phyloP scores from a whole-genome alignment of 108 stramenopile species.

The Chaetoceros muelleri region DNA sequence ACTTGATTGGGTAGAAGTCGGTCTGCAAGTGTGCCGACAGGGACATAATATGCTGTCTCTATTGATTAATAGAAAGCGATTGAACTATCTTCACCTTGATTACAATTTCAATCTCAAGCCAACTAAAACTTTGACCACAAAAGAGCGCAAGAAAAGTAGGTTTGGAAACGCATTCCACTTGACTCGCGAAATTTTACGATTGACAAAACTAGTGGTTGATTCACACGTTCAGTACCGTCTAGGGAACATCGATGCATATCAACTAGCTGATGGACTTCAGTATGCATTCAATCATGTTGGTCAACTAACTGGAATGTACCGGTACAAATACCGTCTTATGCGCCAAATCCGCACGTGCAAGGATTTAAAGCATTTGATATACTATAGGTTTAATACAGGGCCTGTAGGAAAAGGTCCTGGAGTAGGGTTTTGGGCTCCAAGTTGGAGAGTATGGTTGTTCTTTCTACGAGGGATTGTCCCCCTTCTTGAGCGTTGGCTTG shows the following conservation, averaged over 20 bases:
- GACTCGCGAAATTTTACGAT: slow-evolving; percentile 94
- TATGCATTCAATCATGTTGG: slow-evolving; percentile 99
- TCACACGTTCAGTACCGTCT: slow-evolving; percentile 97
- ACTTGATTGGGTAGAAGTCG: slow-evolving; percentile 99
- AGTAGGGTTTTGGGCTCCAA: slow-evolving; percentile 98
- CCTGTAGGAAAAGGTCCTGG: slow-evolving; percentile 99
- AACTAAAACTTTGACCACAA: slow-evolving; percentile 99
- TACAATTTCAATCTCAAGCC: slow-evolving; percentile 99
- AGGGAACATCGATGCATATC: slow-evolving; percentile 98
- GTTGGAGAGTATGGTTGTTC: slow-evolving; percentile 99
- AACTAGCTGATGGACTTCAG: slow-evolving; percentile 97
- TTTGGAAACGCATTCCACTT: slow-evolving; percentile 98
- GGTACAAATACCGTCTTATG: slow-evolving; percentile 99
- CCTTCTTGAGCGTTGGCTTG: slow-evolving; percentile 95
- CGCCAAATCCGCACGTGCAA: slow-evolving; percentile 98
- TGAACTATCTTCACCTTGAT: slow-evolving; percentile 98
- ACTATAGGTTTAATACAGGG: slow-evolving; percentile 99
- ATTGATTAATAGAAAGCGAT: slow-evolving; percentile 96
- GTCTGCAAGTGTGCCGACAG: slow-evolving; percentile 95
- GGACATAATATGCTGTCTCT: slow-evolving; percentile 99
- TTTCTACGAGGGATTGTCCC: slow-evolving; percentile 97
- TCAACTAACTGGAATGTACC: slow-evolving; percentile 99
- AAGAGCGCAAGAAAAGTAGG: slow-evolving; percentile 97
- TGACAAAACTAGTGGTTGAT: slow-evolving; percentile 98
- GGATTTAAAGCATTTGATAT: slow-evolving; percentile 98